Evolutionary conservation across 1,284 basidiomycete species (phyloP).

Genomic region (Ustanciosporium gigantosporum): DNA sequence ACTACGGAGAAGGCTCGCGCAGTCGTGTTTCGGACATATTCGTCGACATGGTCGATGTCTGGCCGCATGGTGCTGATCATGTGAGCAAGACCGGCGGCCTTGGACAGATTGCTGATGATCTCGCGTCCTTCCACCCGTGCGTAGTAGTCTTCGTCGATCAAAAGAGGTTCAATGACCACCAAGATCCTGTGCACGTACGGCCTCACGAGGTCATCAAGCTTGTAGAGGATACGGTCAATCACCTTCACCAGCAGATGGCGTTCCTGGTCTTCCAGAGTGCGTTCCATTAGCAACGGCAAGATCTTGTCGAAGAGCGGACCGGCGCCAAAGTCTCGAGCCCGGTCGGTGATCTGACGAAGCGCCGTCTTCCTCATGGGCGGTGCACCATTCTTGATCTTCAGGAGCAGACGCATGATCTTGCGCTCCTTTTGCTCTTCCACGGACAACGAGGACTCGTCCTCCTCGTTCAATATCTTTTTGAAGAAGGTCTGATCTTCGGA

Average conservation of each 20-base stretch:
- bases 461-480: conserved; percentile 90
- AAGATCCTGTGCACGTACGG: conserved; percentile 99
- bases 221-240: conserved; percentile 97
- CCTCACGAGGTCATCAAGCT: conserved; percentile 96
- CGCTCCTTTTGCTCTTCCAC: conserved; percentile 99
- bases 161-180: conserved; percentile 96
- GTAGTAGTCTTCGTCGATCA: conserved; percentile 99
- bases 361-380: conserved; percentile 98
- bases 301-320: conserved; percentile 99
- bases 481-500: conserved; percentile 97
- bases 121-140: conserved; percentile 98
- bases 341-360: conserved; percentile 97
- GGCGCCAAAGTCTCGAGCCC: conserved; percentile 96
- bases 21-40: conserved; percentile 98
- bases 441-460: conserved; percentile 78
- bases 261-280: conserved; percentile 97
- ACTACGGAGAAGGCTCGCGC: conserved; percentile 99
- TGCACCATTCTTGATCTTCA: conserved; percentile 99
- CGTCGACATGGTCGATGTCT: conserved; percentile 98
- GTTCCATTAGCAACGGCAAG: conserved; percentile 95
- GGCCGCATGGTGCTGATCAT: conserved; percentile 99
- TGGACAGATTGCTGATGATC: conserved; percentile 98
- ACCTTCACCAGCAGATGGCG: conserved; percentile 98
- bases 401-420: conserved; percentile 98
- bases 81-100: conserved; percentile 96